Base-by-base conservation (phyloP, 2,329 filamentous ascomycete genomes). In the Parascedosporium putredinis region DNA sequence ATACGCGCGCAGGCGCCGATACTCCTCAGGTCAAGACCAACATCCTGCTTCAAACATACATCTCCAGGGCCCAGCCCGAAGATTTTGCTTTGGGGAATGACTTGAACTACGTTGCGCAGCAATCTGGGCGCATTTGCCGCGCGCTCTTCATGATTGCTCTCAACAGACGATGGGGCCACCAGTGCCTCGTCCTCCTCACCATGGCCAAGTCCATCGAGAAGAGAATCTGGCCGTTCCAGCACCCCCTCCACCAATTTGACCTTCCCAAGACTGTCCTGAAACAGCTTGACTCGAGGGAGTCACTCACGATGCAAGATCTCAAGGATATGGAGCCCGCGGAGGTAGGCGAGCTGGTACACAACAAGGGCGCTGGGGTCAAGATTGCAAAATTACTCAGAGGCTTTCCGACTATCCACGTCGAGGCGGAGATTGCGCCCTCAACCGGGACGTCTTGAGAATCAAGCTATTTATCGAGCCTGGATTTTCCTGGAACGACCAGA, bases 171-270 rank as follows among this genome's bases (percentile, higher is more conserved):
- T 98, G 93, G 93, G 93, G 94, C 1, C 86, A 95, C 58, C 89
- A 97, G 64, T 98, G 94, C 56, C 74, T 94, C 34, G 89, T 97
- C 1, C 71, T 98, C 27, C 71, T 98, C 40, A 94, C 88, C 1
- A 73, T 98, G 55, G 94, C 90, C 65, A 97, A 97, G 67, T 95
- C 93, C 0, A 96, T 98, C 50, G 94, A 98, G 67, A 95, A 89
- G 67, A 84, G 89, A 52, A 83, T 95, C 9, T 98, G 93, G 93
- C 83, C 90, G 0, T 95, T 88, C 59, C 84, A 95, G 62, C 93
- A 98, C 62, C 93, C 93, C 0, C 82, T 98, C 45, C 86, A 91
- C 58, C 93, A 98, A 60, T 98, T 98, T 55, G 90, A 97, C 53
- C 72, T 98, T 1, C 85, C 91, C 0, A 83, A 84, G 57, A 81